Conservation (phyloP, 2,329 filamentous ascomycete species). For the Claviceps sp. region DNA sequence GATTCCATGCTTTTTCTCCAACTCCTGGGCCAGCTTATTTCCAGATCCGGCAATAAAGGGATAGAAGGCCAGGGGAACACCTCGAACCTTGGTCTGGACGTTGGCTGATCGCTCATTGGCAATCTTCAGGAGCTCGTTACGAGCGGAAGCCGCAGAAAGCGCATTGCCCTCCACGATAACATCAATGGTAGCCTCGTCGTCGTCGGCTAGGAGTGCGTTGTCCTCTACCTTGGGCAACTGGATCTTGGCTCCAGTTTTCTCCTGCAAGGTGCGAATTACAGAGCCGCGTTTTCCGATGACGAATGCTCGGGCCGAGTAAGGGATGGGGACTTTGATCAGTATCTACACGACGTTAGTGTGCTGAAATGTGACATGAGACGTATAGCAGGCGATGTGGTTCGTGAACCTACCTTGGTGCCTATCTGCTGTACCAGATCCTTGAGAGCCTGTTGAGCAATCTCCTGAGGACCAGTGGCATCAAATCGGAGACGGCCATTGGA, state of each 20-base stretch:
- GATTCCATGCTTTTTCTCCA: slow-evolving; percentile 68
- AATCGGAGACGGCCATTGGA: slow-evolving; percentile 64
- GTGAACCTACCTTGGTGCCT: slow-evolving; percentile 57
- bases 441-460: slow-evolving; percentile 74
- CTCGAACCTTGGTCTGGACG: slow-evolving; percentile 67
- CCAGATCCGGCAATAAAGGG: slow-evolving; percentile 82
- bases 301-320: slow-evolving; percentile 68
- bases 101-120: slow-evolving; percentile 75
- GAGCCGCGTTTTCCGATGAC: slow-evolving; percentile 89
- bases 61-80: slow-evolving; percentile 83
- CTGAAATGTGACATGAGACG: background rate
- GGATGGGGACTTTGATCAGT: slow-evolving; percentile 64
- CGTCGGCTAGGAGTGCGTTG: slow-evolving; percentile 41
- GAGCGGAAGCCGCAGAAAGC: slow-evolving; percentile 71
- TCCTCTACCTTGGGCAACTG: slow-evolving; percentile 77
- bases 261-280: slow-evolving; percentile 80
- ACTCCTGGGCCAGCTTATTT: slow-evolving; percentile 50
- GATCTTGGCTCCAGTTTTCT: slow-evolving; percentile 79
- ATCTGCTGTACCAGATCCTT: slow-evolving; percentile 83
- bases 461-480: slow-evolving; percentile 70
- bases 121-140: slow-evolving; percentile 73
- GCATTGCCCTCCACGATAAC: slow-evolving; percentile 86
- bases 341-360: slow-evolving; percentile 20
- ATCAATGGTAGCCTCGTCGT: slow-evolving; percentile 74
- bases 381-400: background rate